A percentile compares a stretch with the other conserved stretches of the same genome.
phyloP scores from a whole-genome alignment of 768 basidiomycete genomes.

The Pleurotus pulmonarius region DNA sequence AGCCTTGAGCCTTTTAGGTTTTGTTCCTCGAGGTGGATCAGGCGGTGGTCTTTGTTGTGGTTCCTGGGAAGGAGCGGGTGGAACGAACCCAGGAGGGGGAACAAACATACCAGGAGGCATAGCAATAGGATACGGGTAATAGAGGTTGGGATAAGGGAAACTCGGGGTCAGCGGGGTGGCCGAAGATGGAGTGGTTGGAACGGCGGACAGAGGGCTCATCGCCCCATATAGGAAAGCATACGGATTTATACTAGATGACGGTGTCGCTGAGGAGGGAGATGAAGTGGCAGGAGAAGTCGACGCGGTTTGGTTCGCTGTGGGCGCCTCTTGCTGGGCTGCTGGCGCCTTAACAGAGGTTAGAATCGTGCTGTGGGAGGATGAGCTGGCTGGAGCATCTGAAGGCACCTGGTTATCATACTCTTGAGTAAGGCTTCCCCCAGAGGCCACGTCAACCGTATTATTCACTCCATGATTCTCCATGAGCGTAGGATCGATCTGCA shows the following conservation, averaged over 20 bases:
- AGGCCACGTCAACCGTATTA: background rate
- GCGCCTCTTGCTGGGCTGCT: conserved; percentile 3
- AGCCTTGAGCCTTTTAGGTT: conserved; percentile 76
- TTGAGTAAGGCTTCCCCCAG: background rate
- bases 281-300: background rate
- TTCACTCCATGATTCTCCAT: conserved; percentile 2
- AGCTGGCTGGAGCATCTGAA: background rate
- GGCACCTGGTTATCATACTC: background rate
- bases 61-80: conserved; percentile 16
- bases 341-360: conserved; percentile 11
- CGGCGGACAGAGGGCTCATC: conserved; percentile 1
- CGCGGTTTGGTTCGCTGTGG: conserved; percentile 5
- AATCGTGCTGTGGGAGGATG: conserved; percentile 9
- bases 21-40: conserved; percentile 46
- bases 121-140: conserved; percentile 37
- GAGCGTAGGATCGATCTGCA: conserved; percentile 4
- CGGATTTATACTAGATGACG: conserved; percentile 29
- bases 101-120: conserved; percentile 34
- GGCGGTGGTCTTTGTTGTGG: conserved; percentile 20
- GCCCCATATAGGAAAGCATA: conserved; percentile 35
- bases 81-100: conserved; percentile 22
- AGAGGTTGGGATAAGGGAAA: conserved; percentile 37
- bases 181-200: conserved; percentile 31
- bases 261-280: conserved; percentile 6
- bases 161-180: conserved; percentile 32